Evolutionary conservation across 1,284 basidiomycete genomes (phyloP).

Genomic region (Papiliotrema flavescens): DNA sequence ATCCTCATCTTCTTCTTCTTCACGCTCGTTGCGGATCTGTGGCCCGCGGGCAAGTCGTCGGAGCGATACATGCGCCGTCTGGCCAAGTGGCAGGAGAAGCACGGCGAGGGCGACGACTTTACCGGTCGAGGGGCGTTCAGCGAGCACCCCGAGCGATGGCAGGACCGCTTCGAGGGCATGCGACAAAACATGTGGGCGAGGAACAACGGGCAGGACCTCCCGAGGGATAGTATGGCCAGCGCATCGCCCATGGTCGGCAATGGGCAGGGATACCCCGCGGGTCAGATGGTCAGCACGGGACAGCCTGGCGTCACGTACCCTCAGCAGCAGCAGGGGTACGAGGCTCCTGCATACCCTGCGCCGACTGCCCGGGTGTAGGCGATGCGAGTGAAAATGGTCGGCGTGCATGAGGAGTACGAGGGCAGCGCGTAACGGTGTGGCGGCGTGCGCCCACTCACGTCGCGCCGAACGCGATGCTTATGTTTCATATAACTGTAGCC

Average conservation of each 20-base stretch:
- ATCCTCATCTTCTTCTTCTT: constrained; percentile 48
- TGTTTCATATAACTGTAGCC: too few relatives aligned
- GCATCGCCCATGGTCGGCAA: neutral
- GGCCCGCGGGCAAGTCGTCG: constrained; percentile 47
- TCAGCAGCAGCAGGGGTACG: too few relatives aligned
- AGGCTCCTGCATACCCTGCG: too few relatives aligned
- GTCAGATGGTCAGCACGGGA: neutral
- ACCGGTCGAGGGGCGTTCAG: constrained; percentile 37
- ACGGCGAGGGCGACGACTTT: constrained; percentile 42
- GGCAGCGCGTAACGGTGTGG: too few relatives aligned
- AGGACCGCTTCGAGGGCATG: constrained; percentile 22
- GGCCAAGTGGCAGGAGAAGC: constrained; percentile 44
- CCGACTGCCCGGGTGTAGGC: too few relatives aligned
- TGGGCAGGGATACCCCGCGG: neutral
- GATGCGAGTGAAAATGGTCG: too few relatives aligned
- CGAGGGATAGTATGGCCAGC: constrained; percentile 7
- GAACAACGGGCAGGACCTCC: constrained; percentile 12
- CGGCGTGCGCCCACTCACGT: too few relatives aligned
- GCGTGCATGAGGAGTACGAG: too few relatives aligned
- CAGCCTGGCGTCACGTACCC: neutral
- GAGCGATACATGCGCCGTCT: constrained; percentile 47
- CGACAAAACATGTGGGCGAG: constrained; percentile 22
- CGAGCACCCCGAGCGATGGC: constrained; percentile 34
- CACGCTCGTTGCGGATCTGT: constrained; percentile 39
- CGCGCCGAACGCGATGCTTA: too few relatives aligned